Conservation (phyloP, 345 rosid genomes). For the Eucalyptus shirleyi region DNA sequence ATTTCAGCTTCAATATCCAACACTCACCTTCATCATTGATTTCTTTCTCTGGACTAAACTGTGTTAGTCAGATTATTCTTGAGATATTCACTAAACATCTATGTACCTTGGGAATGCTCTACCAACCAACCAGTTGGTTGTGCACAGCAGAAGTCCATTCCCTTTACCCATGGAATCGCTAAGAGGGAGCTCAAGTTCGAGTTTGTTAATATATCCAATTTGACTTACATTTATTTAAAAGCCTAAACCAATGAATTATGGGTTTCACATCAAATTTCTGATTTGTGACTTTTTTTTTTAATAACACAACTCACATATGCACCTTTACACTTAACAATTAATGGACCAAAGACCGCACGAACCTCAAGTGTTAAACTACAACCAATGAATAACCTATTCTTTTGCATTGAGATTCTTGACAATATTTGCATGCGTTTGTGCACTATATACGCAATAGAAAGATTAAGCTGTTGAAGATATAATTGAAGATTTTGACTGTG, state of each 20-base stretch:
- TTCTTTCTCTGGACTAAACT: too few relatives aligned
- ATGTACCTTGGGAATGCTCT: background rate
- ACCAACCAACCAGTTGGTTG: background rate
- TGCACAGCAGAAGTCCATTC: too few relatives aligned
- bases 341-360: background rate
- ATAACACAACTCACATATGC: background rate
- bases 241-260: background rate
- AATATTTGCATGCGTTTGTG: background rate
- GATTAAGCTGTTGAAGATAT: background rate
- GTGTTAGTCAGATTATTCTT: background rate
- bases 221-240: background rate
- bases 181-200: background rate
- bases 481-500: too few relatives aligned
- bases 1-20: background rate
- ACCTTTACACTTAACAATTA: background rate
- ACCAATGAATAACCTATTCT: background rate
- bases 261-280: fast-evolving
- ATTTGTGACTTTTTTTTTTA: background rate
- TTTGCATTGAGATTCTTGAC: background rate
- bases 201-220: fast-evolving
- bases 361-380: background rate
- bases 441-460: background rate
- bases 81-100: background rate
- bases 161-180: background rate
- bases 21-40: background rate